These are phyloP conservation scores for Nicotiana paniculata DNA, from an alignment of 257 asterid species.

Conservation along the genomic window DNA sequence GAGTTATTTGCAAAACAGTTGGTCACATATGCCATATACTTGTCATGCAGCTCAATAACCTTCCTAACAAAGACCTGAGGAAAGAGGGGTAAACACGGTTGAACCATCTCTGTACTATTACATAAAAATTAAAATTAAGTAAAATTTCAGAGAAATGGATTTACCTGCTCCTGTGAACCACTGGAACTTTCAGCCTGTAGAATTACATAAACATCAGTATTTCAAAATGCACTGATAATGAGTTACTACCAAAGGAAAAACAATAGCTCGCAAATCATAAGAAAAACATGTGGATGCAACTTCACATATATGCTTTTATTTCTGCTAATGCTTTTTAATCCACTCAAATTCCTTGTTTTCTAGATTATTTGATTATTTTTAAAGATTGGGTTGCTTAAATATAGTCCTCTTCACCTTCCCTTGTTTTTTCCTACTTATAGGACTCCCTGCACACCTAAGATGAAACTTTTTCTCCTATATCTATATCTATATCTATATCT, in stretches of 20 bases:
- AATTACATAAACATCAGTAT: conserved; percentile 10
- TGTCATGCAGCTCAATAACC: conserved; percentile 43
- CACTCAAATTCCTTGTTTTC: background rate
- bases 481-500: background rate
- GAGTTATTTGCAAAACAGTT: conserved; percentile 35
- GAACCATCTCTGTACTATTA: background rate
- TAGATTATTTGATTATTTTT: background rate
- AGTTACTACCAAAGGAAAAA: background rate
- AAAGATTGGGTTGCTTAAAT: background rate
- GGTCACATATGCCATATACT: conserved; percentile 33
- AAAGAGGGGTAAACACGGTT: background rate
- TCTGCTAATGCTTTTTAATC: background rate
- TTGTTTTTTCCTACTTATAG: background rate
- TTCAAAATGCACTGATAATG: background rate
- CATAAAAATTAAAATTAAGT: background rate
- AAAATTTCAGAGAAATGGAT: background rate
- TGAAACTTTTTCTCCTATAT: background rate
- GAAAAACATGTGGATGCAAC: background rate
- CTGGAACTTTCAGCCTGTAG: conserved; percentile 37
- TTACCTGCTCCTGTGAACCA: conserved; percentile 43
- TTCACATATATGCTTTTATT: background rate
- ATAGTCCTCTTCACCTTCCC: background rate
- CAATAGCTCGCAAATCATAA: background rate
- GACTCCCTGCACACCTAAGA: background rate
- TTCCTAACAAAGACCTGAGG: conserved; percentile 38